Base-by-base conservation (phyloP, 2,329 filamentous ascomycete species). In the Macroventuria anomochaeta region DNA sequence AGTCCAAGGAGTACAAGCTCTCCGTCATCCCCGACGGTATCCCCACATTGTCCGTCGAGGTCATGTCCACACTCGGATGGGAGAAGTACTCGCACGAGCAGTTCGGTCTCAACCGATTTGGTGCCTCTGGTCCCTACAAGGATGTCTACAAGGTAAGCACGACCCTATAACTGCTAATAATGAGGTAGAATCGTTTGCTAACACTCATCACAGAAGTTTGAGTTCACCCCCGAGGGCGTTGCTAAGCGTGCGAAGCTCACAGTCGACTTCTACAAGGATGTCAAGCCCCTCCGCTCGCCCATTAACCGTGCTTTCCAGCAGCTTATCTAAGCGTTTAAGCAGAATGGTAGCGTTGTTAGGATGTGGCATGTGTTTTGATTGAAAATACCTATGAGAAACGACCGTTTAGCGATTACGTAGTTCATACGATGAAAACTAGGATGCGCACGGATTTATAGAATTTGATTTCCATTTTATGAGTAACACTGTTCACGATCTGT, bases 51-150 rank as follows among this genome's bases (percentile, higher is more conserved):
- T 96, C 90, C 51, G 90, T 99, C 67, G 95, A 99, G 84, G 93
- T 92, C 77, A 96, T 96, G 90, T 89, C 85, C 79, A 99, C 95
- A 67, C 88, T 97, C 80, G 95, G 95, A 68, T 99, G 95, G 95
- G 93, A 97, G 86, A 90, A 93, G 79, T 99, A 97, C 83, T 90
- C 92, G 55, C 93, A 99, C 81, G 95, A 99, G 87, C 95, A 99
- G 83, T 99, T 99, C 73, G 95, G 95, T 76, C 87, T 99, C 66
- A 99, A 99, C 89, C 87, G 95, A 76, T 99, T 99, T 79, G 95
- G 95, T 87, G 93, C 93, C 66, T 96, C 91, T 51, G 95, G 93
- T 72, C 89, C 93, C 65, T 97, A 97, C 85, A 93, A 93, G 88
- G 88, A 97, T 72, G 92, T 99, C 58, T 99, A 99, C 86, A 89